Evolutionary conservation across 345 rosid genomes (phyloP).

Genomic region (Excoecaria cochinchinensis): DNA sequence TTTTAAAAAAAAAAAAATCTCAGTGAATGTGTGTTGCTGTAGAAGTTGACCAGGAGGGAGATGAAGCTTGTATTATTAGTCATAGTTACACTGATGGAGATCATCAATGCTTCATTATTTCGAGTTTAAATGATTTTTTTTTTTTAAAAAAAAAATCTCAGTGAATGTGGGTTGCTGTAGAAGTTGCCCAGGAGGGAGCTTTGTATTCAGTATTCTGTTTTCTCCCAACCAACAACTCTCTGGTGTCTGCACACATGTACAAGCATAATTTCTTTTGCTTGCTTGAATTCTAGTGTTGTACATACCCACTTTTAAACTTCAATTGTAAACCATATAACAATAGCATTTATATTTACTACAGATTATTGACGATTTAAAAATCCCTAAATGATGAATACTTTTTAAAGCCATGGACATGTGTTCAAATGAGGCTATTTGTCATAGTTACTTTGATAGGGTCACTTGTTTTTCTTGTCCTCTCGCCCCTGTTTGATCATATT

Average conservation of each 20-base stretch:
- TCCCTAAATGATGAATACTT: conserved; percentile 33
- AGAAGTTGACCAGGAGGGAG: too few relatives aligned
- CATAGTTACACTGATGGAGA: conserved; percentile 47
- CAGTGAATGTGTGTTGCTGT: too few relatives aligned
- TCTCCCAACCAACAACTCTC: neutral
- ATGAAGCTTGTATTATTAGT: conserved; percentile 39
- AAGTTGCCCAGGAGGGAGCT: neutral
- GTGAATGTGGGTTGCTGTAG: too few relatives aligned
- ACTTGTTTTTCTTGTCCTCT: neutral
- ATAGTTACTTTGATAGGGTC: conserved; percentile 47
- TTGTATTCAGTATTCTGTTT: neutral
- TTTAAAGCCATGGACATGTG: conserved; percentile 34
- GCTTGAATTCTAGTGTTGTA: neutral
- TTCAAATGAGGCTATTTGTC: conserved; percentile 46
- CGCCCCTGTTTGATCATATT: too few relatives aligned
- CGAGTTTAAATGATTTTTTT: neutral
- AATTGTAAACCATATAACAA: neutral
- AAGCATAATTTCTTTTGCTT: neutral
- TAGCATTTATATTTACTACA: neutral
- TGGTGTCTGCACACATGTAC: neutral
- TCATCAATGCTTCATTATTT: neutral
- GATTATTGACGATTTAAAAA: neutral
- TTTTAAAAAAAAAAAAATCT: too few relatives aligned
- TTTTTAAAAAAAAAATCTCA: too few relatives aligned
- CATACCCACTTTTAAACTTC: too few relatives aligned